Evolutionary conservation across 1,139 yeast species (phyloP).

Genomic region (Yamadazyma mexicana): DNA sequence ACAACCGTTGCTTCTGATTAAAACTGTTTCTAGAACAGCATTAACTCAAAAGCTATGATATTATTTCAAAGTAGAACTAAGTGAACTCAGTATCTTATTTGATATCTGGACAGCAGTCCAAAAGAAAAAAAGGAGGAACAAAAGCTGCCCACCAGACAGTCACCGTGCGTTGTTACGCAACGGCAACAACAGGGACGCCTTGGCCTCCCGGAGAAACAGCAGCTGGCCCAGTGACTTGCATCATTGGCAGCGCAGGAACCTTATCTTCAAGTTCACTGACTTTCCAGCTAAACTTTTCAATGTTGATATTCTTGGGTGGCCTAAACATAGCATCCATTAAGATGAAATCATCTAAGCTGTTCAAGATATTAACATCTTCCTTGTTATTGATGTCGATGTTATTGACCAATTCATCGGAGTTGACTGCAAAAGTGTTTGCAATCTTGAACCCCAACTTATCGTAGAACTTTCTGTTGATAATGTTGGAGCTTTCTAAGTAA

Average conservation of each 20-base stretch:
- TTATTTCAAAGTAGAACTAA: conserved; percentile 12
- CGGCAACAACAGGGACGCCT: conserved; percentile 1
- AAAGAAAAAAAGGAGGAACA: too few relatives aligned
- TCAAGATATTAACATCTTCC: conserved; percentile 12
- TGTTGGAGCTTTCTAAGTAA: conserved; percentile 54
- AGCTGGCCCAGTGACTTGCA: background rate
- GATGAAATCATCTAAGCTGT: conserved; percentile 15
- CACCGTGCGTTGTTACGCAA: conserved; percentile 15
- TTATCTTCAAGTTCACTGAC: conserved; percentile 3
- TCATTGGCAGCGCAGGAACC: background rate
- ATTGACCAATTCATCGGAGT: conserved; percentile 21
- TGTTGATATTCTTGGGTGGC: conserved; percentile 17
- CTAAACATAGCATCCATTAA: conserved; percentile 20
- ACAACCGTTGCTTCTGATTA: conserved; percentile 1
- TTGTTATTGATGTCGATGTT: conserved; percentile 15
- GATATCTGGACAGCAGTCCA: conserved; percentile 6
- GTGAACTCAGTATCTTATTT: conserved; percentile 12
- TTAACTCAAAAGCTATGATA: conserved; percentile 5
- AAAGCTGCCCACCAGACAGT: too few relatives aligned
- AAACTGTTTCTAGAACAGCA: background rate
- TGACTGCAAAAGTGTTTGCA: conserved; percentile 46
- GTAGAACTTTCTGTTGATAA: conserved; percentile 49
- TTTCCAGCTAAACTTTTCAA: conserved; percentile 6
- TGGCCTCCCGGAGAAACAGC: conserved; percentile 1
- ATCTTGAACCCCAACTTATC: conserved; percentile 49